A percentile compares a stretch with the other conserved stretches of the same genome.
These are phyloP conservation scores for Fusarium pseudoanthophilum DNA, from an alignment of 2,329 filamentous ascomycete species.

Conservation along the genomic window DNA sequence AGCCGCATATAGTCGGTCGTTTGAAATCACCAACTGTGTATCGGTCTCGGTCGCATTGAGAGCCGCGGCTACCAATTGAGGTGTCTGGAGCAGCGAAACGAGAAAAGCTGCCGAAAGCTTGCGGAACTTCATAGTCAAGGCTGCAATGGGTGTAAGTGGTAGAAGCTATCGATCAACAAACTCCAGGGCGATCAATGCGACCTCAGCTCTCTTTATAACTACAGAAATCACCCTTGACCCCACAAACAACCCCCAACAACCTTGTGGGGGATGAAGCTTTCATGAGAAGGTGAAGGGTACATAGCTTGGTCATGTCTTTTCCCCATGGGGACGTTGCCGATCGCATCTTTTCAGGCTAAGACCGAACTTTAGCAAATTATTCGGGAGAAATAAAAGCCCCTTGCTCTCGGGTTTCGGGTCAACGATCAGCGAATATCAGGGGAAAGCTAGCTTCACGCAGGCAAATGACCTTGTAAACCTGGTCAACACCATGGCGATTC, in stretches of 20 bases:
- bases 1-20: conserved; percentile 52
- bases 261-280: conserved; percentile 38
- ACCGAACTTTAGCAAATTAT: conserved; percentile 18
- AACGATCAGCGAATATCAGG: conserved; percentile 31
- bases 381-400: conserved; percentile 7
- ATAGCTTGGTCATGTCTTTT: conserved; percentile 28
- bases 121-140: conserved; percentile 38
- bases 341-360: conserved; percentile 34
- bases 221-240: conserved; percentile 14
- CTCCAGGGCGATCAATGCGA: conserved; percentile 1
- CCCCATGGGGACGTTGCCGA: conserved; percentile 42
- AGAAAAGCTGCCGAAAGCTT: conserved; percentile 36
- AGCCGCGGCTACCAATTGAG: conserved; percentile 40
- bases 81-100: conserved; percentile 34
- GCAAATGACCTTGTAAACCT: conserved; percentile 18
- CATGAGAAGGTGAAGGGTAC: conserved; percentile 20
- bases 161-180: conserved; percentile 7
- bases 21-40: conserved; percentile 50
- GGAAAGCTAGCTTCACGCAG: conserved; percentile 9
- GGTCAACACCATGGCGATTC: conserved; percentile 8
- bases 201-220: conserved; percentile 26
- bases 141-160: not conserved
- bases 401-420: conserved; percentile 37
- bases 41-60: conserved; percentile 51
- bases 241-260: conserved; percentile 38